Conservation (phyloP, 148 eudicot species). For the Vaccinium darrowii region DNA sequence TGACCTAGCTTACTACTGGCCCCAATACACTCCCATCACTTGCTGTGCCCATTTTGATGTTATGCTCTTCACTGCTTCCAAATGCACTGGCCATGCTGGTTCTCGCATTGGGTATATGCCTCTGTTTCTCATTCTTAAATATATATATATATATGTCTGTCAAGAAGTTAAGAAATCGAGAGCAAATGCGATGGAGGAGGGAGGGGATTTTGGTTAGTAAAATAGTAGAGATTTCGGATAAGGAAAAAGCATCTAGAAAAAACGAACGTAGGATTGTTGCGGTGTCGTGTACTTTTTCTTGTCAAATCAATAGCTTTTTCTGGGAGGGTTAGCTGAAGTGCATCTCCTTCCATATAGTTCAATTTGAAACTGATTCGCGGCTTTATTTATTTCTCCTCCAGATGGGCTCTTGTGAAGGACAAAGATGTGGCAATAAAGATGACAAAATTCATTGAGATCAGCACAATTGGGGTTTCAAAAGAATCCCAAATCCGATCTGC, state of each 20-base stretch:
- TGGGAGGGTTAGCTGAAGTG: too few species aligned
- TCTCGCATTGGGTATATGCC: slow-evolving; percentile 67
- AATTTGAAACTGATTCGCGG: background rate
- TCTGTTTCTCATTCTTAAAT: background rate
- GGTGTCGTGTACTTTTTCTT: background rate
- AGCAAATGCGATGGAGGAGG: background rate
- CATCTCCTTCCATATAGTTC: too few species aligned
- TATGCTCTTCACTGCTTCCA: slow-evolving; percentile 81
- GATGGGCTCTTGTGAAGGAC: slow-evolving; percentile 94
- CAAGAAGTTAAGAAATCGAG: background rate
- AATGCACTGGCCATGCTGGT: slow-evolving; percentile 93
- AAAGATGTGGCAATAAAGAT: slow-evolving; percentile 61
- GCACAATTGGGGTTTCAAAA: slow-evolving; percentile 80
- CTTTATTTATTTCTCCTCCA: slow-evolving; percentile 5
- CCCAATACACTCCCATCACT: slow-evolving; percentile 86
- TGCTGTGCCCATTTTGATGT: slow-evolving; percentile 43
- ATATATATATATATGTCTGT: background rate
- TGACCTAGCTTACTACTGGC: slow-evolving; percentile 94
- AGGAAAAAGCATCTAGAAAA: background rate
- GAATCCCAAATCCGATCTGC: slow-evolving; percentile 80
- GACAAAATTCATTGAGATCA: slow-evolving; percentile 61
- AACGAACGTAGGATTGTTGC: background rate
- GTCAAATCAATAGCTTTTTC: too few species aligned
- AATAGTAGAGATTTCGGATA: background rate
- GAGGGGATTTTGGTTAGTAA: background rate